Evolutionary conservation across 1,139 yeast species (phyloP), one percentile per base, ranked within the genome.

Genomic region (Pichia sp.): DNA sequence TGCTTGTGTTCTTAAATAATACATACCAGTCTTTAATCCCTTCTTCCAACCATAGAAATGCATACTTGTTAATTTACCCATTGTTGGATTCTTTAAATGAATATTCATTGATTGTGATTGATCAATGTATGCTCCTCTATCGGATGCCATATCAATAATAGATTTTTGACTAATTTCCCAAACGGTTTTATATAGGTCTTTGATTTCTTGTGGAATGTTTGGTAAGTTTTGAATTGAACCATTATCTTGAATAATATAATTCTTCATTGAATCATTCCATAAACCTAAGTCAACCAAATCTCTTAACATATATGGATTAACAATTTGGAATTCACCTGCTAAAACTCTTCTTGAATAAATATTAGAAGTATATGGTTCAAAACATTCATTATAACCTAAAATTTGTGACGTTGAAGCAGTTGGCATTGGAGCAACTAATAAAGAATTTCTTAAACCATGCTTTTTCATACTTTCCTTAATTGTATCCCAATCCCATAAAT

Each of bases 381-480:
- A 78, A 65, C 82, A 78, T 64, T 78, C 83, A 59, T 76, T 78
- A 63, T 71, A 73, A 54, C 82, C 82, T 57, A 78, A 69, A 48
- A 78, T 77, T 64, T 77, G 83, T 3, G 82, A 78, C 11, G 82
- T 77, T 16, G 82, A 77, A 25, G 83, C 83, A 47, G 83, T 78
- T 42, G 83, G 83, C 83, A 78, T 78, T 51, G 82, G 82, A 1
- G 82, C 83, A 50, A 78, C 79, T 53, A 78, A 68, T 44, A 78
- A 66, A n/a, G 82, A 78, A 66, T 78, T 78, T 61, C 82, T 69
- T 46, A 78, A 59, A 47, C 83, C 83, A 56, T 71, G 68, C 50
- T 65, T 65, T 42, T 69, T 69, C 50, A 77, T 64, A 47, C 68
- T 67, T 49, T 63, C 67, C 62, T 76, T 77, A 55, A 78, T 65